Base-by-base conservation (phyloP, 2,329 filamentous ascomycete species). In the Myriosclerotinia scirpicola region DNA sequence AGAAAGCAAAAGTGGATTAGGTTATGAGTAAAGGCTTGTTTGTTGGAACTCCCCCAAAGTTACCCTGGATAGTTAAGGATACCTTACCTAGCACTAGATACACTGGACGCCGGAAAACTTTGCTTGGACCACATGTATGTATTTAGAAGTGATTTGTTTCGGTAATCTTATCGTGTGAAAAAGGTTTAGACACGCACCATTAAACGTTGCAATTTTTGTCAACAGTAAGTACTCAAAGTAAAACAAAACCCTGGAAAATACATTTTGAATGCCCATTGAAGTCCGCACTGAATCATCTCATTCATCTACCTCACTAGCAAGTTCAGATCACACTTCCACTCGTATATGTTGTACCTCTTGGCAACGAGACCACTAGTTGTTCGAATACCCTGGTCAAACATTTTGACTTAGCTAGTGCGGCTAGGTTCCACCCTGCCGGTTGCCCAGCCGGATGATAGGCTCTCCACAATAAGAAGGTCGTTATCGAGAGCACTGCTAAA, bases 381-480 rank as follows among this genome's bases (percentile, higher is more conserved):
- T 58, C 40, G 3, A 5, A 3, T 42, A 42, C 12, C 4, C 38
- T 34, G 5, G 55, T 22, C 7, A 6, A 36, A 48, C 30, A n/a
- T 36, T 48, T 60, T n/a, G 55, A 30, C 17, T 40, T 44, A 44
- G 14, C 14, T 46, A 15, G 26, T n/a, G 6, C 14, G 48, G 22
- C 54, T 20, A 42, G 22, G n/a, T 48, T 22, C 11, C 58, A 60
- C n/a, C 2, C 26, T 60, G 26, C 26, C 56, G 56, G 15, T 12
- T 5, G 26, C 30, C 58, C 46, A 61, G 30, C 34, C 44, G 58
- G n/a, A 38, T 60, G 58, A 48, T 17, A 36, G 14, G 20, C 30
- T 26, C 20, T 50, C 58, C 58, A 26, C 30, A 50, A 50, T 60
- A 50, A 38, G 58, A 48, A 60, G 44, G 44, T 50, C n/a, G 8